These are phyloP conservation scores for Myxozyma monticola DNA, from an alignment of 805 yeast genomes.

Conservation along the genomic window DNA sequence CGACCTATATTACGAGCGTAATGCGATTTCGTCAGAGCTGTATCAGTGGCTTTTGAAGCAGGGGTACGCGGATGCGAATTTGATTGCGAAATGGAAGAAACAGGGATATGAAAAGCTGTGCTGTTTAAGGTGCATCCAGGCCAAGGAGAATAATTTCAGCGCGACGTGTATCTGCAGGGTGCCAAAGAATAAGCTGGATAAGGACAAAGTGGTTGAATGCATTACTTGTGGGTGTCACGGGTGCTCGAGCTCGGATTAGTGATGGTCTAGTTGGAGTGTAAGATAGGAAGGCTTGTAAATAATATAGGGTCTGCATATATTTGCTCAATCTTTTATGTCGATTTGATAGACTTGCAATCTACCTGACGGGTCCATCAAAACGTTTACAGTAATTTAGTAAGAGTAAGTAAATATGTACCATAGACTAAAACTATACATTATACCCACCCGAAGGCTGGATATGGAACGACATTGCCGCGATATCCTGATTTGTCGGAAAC, in stretches of 20 bases:
- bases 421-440: too few species aligned
- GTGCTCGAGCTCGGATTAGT: slow-evolving; percentile 71
- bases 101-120: slow-evolving; percentile 86
- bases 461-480: slow-evolving; percentile 45
- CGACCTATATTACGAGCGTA: slow-evolving; percentile 68
- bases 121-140: slow-evolving; percentile 74
- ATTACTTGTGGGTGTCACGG: slow-evolving; percentile 84
- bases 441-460: slow-evolving; percentile 18
- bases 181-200: slow-evolving; percentile 55
- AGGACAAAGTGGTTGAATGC: slow-evolving; percentile 52
- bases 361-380: too few species aligned
- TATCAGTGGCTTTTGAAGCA: slow-evolving; percentile 74
- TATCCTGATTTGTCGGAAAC: slow-evolving; percentile 48
- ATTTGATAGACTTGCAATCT: too few species aligned
- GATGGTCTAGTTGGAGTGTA: neutral
- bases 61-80: slow-evolving; percentile 61
- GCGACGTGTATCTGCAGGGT: slow-evolving; percentile 84
- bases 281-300: neutral
- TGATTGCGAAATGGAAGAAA: slow-evolving; percentile 83
- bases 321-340: too few species aligned
- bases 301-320: neutral
- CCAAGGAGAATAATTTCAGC: slow-evolving; percentile 60
- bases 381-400: too few species aligned
- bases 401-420: too few species aligned
- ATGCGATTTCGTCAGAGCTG: slow-evolving; percentile 63